Conservation (phyloP, 805 yeast species). For the Maudiozyma bulderi region DNA sequence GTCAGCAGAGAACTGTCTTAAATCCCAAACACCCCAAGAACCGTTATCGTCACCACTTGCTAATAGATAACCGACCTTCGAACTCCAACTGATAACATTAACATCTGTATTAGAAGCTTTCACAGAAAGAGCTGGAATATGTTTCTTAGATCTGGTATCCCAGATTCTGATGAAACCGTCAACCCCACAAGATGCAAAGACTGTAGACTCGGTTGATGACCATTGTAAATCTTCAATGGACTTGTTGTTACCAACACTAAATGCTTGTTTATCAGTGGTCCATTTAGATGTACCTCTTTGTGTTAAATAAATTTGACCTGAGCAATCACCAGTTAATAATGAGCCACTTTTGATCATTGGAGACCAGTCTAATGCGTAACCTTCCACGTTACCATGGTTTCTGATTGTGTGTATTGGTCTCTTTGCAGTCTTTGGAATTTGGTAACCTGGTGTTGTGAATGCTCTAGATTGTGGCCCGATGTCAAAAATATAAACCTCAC, state of each 20-base stretch:
- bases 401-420: slow-evolving; percentile 75
- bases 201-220: slow-evolving; percentile 87
- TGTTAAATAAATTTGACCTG: slow-evolving; percentile 76
- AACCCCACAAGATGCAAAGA: slow-evolving; percentile 88
- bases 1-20: slow-evolving; percentile 66
- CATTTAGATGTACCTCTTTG: slow-evolving; percentile 67
- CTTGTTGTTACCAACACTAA: slow-evolving; percentile 46
- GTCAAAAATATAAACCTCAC: slow-evolving; percentile 83
- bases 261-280: slow-evolving; percentile 81
- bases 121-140: slow-evolving; percentile 80
- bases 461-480: slow-evolving; percentile 69
- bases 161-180: slow-evolving; percentile 78
- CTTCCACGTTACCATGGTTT: slow-evolving; percentile 91
- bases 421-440: slow-evolving; percentile 66
- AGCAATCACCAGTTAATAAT: slow-evolving; percentile 77
- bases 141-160: slow-evolving; percentile 93
- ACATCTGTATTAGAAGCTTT: slow-evolving; percentile 75
- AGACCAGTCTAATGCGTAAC: slow-evolving; percentile 96
- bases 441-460: slow-evolving; percentile 79
- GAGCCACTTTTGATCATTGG: slow-evolving; percentile 74
- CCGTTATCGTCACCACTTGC: slow-evolving; percentile 98
- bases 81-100: slow-evolving; percentile 94
- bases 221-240: slow-evolving; percentile 97
- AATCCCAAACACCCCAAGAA: slow-evolving; percentile 95
- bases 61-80: slow-evolving; percentile 71